Base-by-base conservation (phyloP, 2,329 filamentous ascomycete species). In the Pseudogymnoascus sp. region DNA sequence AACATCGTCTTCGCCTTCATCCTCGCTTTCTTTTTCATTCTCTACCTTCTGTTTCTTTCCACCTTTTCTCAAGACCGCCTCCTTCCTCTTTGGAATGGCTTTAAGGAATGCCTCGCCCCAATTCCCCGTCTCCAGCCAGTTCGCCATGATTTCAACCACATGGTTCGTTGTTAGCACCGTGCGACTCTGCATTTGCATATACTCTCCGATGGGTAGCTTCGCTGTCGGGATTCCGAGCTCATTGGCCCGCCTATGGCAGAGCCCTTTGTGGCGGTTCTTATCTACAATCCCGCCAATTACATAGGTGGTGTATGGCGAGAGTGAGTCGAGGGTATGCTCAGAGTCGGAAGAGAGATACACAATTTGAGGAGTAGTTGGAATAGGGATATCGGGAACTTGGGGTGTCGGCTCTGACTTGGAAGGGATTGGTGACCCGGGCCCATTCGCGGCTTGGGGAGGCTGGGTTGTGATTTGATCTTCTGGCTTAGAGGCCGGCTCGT, bases 251-350 rank as follows among this genome's bases (percentile, higher is more conserved):
- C 87, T 88, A 80, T 96, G 92, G 76, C 94, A 99, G 38, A 99
- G 81, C 0, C 91, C 92, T 78, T 99, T 99, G 75, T 99, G 88
- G 49, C 94, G 84, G 75, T 99, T 99, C 77, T 92, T 92, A 77
- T 99, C 94, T 26, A 99, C 94, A 37, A 99, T 80, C 0, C 93
- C 94, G 37, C 94, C 94, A 62, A 99, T 89, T 66, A 99, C 88
- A 74, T 99, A 99, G 63, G 86, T 93, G 65, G 88, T 92, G 75
- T 94, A 88, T 0, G 92, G 91, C 73, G 92, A 91, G 45, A 99
- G 82, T 45, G 89, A 83, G 5, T 88, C 87, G 31, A 99, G 81
- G 0, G 89, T 93, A 68, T 96, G 82, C 0, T 89, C 86, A n/a
- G 91, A 95, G 74, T 99, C 94, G 14, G 92, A 92, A 6, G 91